A percentile compares a stretch with the other conserved stretches of the same genome.
Evolutionary conservation across 371 early-diverging fungal species (phyloP).

Genomic region (Rhizopus sp.): DNA sequence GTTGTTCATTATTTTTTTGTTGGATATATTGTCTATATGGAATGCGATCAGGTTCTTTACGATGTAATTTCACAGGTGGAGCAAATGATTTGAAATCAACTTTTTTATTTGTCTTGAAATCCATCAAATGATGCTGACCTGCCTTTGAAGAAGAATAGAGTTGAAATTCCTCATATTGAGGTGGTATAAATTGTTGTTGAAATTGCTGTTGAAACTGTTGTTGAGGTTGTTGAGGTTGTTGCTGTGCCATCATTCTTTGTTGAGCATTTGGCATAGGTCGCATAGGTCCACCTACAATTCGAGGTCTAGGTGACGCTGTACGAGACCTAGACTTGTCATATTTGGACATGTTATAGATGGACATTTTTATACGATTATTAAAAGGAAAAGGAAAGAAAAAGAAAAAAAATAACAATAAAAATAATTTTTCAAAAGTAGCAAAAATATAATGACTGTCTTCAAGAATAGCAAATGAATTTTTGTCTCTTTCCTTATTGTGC

Average conservation of each 20-base stretch:
- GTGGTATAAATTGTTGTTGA: constrained; percentile 12
- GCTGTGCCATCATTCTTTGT: constrained; percentile 18
- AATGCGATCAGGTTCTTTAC: constrained; percentile 53
- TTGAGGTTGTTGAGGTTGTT: constrained; percentile 7
- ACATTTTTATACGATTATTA: constrained; percentile 1
- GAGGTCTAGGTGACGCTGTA: constrained; percentile 4
- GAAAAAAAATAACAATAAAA: not conserved
- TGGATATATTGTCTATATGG: constrained; percentile 29
- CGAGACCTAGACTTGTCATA: not conserved
- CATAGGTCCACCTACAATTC: constrained; percentile 9
- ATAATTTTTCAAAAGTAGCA: too few species aligned
- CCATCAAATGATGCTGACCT: constrained; percentile 67
- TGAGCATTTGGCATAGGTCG: constrained; percentile 13
- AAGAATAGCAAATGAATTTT: too few species aligned
- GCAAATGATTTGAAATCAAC: constrained; percentile 61
- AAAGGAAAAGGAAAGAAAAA: not conserved
- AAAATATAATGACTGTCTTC: too few species aligned
- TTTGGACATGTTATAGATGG: constrained; percentile 3
- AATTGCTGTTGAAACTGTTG: constrained; percentile 8
- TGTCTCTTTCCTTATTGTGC: too few species aligned
- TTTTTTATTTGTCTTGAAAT: constrained; percentile 56
- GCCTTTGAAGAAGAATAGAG: constrained; percentile 56
- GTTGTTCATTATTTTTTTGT: constrained; percentile 23
- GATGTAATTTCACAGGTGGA: constrained; percentile 70
- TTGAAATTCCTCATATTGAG: constrained; percentile 57